phyloP scores from a whole-genome alignment of 176 grass and related monocot genomes.

The Secale cereale region DNA sequence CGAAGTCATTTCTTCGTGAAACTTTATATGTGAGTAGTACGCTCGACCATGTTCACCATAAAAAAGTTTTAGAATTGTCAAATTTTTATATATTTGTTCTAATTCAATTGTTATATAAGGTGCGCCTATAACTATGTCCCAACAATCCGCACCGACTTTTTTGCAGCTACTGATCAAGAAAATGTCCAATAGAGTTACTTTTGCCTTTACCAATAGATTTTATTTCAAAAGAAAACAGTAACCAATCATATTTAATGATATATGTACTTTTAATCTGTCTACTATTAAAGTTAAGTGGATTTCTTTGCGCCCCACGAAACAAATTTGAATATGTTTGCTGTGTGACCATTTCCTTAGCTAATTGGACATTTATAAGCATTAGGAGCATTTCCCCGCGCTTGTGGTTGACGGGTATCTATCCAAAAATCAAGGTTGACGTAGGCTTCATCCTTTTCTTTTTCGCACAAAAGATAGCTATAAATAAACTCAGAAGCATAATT shows the following conservation, averaged over 20 bases:
- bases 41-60: too few relatives aligned
- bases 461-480: not conserved
- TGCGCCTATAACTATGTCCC: too few relatives aligned
- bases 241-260: not conserved
- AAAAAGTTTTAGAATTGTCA: too few relatives aligned
- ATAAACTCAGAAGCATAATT: not conserved
- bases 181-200: not conserved
- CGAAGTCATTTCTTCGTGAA: too few relatives aligned
- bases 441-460: too few relatives aligned
- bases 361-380: not conserved
- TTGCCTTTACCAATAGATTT: not conserved
- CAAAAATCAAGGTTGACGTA: not conserved
- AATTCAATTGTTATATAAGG: too few relatives aligned
- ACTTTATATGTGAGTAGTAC: too few relatives aligned
- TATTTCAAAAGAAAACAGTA: not conserved
- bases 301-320: not conserved
- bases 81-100: too few relatives aligned
- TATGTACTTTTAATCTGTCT: not conserved
- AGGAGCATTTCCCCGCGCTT: not conserved
- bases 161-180: not conserved
- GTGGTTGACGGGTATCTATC: not conserved
- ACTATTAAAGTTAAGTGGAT: not conserved
- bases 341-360: not conserved
- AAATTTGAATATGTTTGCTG: not conserved
- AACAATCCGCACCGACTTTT: too few relatives aligned